Evolutionary conservation across 768 basidiomycete genomes (phyloP), one percentile per base, ranked within the genome.

Genomic region (Kwoniella europaea): DNA sequence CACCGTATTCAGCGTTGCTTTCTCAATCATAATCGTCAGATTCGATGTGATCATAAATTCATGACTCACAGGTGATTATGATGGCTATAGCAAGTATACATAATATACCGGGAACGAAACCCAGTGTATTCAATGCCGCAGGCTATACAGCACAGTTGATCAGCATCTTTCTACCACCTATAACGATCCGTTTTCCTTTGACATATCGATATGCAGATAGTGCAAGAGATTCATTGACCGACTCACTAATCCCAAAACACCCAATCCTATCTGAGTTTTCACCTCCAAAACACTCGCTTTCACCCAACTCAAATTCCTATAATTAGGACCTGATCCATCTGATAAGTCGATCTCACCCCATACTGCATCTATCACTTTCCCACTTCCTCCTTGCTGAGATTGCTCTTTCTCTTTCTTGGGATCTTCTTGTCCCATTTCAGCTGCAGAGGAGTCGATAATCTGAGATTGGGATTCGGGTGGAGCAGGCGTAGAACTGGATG

Each of bases 211-310:
- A 35, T 35, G 35, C 5, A 35, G 35, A 35, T 35, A 35, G 35
- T 7, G 16, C 18, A 56, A n/a, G 12, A 59, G 52, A 10, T n/a
- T 18, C 50, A 9, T 63, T 20, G 44, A 53, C 1, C 5, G 29
- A 62, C 73, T 63, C 66, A 71, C 73, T 10, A 77, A 42, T 46
- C 71, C 71, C 10, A 77, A 58, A 9, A 77, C 69, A 69, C 76
- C 76, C 18, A 77, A 60, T 6, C 76, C 76, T 18, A 77, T 77
- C 63, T 74, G 73, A 20, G 69, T 68, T 44, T 77, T 77, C 44
- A 73, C 64, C 57, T 73, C 69, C 27, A 77, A 60, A 22, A 77
- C 68, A 29, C 71, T 44, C n/a, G 76, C 73, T 42, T 67, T 56
- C 12, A 77, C 57, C 70, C 74, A 75, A 22, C 68, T 59, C 42